These are phyloP conservation scores for Umbelopsis sp. DNA, from an alignment of 192 early-diverging fungal genomes.

Conservation along the genomic window DNA sequence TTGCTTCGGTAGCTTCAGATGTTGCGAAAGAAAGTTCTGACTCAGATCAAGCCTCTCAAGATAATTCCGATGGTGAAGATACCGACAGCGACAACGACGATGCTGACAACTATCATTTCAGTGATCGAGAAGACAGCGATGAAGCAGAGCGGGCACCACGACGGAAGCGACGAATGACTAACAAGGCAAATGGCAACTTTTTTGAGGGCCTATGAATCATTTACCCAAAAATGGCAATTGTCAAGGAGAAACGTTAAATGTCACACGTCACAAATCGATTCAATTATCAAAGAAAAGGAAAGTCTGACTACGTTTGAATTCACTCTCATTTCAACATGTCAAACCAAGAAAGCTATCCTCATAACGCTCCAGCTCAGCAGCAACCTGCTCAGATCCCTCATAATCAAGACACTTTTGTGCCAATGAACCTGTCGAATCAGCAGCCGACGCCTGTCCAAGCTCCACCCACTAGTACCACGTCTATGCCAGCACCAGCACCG, in stretches of 20 bases:
- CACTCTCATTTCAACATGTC: too few relatives aligned
- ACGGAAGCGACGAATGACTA: not conserved
- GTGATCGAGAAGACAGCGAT: slow-evolving; percentile 17
- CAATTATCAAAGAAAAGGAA: too few relatives aligned
- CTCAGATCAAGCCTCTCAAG: too few relatives aligned
- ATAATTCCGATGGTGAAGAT: too few relatives aligned
- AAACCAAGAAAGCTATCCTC: too few relatives aligned
- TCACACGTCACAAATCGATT: too few relatives aligned
- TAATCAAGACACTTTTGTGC: slow-evolving; percentile 9
- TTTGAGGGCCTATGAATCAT: not conserved
- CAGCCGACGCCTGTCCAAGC: not conserved
- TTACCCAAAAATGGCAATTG: not conserved
- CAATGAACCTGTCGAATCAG: not conserved
- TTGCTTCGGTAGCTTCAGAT: too few relatives aligned
- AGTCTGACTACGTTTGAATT: too few relatives aligned
- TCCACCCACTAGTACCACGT: not conserved
- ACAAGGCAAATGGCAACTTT: not conserved
- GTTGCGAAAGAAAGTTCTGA: too few relatives aligned
- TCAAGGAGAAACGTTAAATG: not conserved
- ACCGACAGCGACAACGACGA: not conserved
- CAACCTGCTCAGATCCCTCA: not conserved
- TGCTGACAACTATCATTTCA: slow-evolving; percentile 3
- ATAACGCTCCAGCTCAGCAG: too few relatives aligned
- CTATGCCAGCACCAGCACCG: not conserved
- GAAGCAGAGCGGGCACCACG: slow-evolving; percentile 11